A percentile compares a stretch with the other conserved stretches of the same genome.
phyloP scores from a whole-genome alignment of 352 stramenopile genomes.

The Peronospora belbahrii region DNA sequence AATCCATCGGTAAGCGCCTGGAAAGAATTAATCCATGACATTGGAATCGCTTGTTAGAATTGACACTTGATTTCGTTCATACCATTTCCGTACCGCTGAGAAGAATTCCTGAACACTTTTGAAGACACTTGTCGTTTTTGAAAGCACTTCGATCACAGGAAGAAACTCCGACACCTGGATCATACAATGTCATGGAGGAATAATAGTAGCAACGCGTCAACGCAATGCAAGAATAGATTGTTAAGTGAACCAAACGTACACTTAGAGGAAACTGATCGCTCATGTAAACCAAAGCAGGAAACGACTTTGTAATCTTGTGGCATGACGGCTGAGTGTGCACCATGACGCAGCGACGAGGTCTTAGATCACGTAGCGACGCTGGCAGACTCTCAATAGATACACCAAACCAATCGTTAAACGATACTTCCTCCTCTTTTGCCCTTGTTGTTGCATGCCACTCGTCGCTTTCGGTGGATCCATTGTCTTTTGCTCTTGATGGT shows the following conservation, averaged over 20 bases:
- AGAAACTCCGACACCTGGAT: conserved; percentile 47
- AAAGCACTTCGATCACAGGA: conserved; percentile 57
- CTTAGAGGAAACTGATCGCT: conserved; percentile 52
- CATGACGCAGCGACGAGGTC: conserved; percentile 42
- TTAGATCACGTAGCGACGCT: conserved; percentile 19
- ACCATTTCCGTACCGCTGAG: conserved; percentile 30
- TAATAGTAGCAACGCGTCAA: not conserved
- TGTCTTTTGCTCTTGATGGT: conserved; percentile 1
- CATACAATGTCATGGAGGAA: not conserved
- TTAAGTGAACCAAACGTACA: conserved; percentile 13
- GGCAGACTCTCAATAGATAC: conserved; percentile 36
- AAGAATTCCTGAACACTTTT: conserved; percentile 60
- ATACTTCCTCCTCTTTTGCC: conserved; percentile 35
- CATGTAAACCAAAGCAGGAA: conserved; percentile 51
- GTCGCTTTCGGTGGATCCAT: conserved; percentile 7
- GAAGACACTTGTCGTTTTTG: conserved; percentile 56
- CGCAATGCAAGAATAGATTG: not conserved
- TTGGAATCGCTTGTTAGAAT: conserved; percentile 4
- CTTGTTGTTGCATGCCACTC: conserved; percentile 25
- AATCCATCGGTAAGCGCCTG: conserved; percentile 48
- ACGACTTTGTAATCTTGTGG: conserved; percentile 43
- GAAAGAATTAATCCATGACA: not conserved
- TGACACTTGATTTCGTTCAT: not conserved
- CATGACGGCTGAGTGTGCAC: conserved; percentile 40
- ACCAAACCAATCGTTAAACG: conserved; percentile 59